A percentile compares a stretch with the other conserved stretches of the same genome.
Conservation (phyloP, 1,284 basidiomycete species). For the Cutaneotrichosporon sp. region DNA sequence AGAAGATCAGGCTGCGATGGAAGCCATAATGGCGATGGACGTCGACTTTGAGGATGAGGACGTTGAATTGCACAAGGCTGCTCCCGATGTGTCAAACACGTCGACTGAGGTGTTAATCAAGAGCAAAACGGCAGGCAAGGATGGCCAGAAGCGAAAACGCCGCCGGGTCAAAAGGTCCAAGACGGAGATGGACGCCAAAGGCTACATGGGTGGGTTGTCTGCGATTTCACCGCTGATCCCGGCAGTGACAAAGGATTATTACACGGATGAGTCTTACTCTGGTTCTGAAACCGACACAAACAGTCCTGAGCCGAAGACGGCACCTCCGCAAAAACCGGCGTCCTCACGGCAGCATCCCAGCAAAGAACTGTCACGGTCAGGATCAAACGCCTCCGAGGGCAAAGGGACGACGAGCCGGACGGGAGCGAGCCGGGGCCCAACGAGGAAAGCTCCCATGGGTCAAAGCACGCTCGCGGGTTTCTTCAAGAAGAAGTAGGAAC, state of each 20-base stretch:
- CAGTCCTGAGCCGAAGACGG: slow-evolving; percentile 3
- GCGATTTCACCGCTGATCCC: background rate
- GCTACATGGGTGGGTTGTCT: slow-evolving; percentile 39
- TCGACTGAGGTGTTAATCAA: no score
- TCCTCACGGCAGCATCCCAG: background rate
- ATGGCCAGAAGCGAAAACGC: slow-evolving; percentile 6
- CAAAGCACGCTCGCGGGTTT: slow-evolving; percentile 39
- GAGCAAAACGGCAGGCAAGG: background rate
- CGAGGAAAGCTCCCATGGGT: slow-evolving; percentile 18
- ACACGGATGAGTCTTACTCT: slow-evolving; percentile 33
- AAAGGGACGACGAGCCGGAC: slow-evolving; percentile 2
- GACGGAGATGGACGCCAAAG: slow-evolving; percentile 36
- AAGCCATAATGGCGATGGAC: slow-evolving; percentile 45
- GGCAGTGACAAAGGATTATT: slow-evolving; percentile 35
- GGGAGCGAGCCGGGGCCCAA: background rate
- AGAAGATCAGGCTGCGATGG: slow-evolving; percentile 42
- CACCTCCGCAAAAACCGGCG: background rate
- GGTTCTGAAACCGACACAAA: slow-evolving; percentile 29
- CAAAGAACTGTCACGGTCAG: background rate
- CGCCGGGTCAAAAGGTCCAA: slow-evolving; percentile 40
- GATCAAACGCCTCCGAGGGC: background rate
- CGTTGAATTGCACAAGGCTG: no score
- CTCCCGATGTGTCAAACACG: background rate
- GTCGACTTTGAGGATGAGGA: slow-evolving; percentile 14
- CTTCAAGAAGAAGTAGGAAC: slow-evolving; percentile 36